Evolutionary conservation across 139 green algal species (phyloP).

Genomic region (Tetraselmis chui): DNA sequence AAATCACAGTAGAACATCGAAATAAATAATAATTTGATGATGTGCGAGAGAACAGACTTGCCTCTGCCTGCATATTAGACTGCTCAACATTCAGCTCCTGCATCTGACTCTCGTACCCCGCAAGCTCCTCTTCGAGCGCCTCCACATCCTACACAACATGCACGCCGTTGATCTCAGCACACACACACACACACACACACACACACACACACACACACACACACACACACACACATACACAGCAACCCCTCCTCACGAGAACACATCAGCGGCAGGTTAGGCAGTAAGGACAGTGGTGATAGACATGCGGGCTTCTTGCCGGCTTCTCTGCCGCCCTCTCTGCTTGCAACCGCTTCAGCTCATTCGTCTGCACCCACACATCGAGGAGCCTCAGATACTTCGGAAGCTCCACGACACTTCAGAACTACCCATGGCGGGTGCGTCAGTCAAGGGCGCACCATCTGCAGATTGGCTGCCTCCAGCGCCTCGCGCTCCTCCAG

Average conservation of each 20-base stretch:
- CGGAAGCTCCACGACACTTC: too few relatives aligned
- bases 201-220: too few relatives aligned
- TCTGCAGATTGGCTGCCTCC: conserved; percentile 33
- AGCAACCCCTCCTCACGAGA: background rate
- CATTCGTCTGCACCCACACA: conserved; percentile 10
- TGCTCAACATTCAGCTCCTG: conserved; percentile 12
- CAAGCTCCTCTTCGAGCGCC: background rate
- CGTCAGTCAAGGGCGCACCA: too few relatives aligned
- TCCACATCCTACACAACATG: background rate
- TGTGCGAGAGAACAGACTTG: too few relatives aligned
- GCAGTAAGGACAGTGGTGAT: too few relatives aligned
- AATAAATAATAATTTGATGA: too few relatives aligned
- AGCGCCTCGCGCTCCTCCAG: conserved; percentile 33
- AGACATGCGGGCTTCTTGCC: background rate
- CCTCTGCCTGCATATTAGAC: background rate
- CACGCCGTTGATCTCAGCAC: too few relatives aligned
- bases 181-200: too few relatives aligned
- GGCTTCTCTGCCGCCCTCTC: conserved; percentile 28
- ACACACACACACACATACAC: too few relatives aligned
- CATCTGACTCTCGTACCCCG: background rate
- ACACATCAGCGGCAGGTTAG: background rate
- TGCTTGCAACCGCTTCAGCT: conserved; percentile 48
- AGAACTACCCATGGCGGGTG: too few relatives aligned
- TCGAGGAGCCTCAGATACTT: too few relatives aligned
- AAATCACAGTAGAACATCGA: too few relatives aligned